Conservation (phyloP, 495 filamentous ascomycete genomes). For the Viridothelium virens region DNA sequence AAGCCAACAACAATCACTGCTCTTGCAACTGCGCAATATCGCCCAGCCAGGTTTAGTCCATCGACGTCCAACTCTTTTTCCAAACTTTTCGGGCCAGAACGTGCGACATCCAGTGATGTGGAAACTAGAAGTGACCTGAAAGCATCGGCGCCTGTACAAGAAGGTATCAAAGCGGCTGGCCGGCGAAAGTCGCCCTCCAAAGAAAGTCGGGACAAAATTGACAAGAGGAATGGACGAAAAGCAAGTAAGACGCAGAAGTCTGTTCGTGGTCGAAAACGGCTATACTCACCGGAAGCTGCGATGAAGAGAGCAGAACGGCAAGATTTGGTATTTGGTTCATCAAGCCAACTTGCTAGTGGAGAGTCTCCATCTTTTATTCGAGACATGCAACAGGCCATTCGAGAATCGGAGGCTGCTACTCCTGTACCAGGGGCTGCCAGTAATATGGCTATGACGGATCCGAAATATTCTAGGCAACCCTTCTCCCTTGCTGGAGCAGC, state of each 20-base stretch:
- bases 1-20: constrained; percentile 80
- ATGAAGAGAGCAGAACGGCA: constrained; percentile 60
- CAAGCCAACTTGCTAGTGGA: constrained; percentile 75
- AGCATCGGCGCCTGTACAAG: neutral
- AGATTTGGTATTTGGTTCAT: constrained; percentile 85
- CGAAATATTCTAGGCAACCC: constrained; percentile 8
- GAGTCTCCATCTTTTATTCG: constrained; percentile 61
- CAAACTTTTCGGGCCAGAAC: constrained; percentile 24
- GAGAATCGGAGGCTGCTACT: constrained; percentile 42
- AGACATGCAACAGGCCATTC: constrained; percentile 63
- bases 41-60: constrained; percentile 29
- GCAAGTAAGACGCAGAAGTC: constrained; percentile 30
- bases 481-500: constrained; percentile 19
- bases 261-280: constrained; percentile 39
- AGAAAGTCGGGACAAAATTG: constrained; percentile 17
- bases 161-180: constrained; percentile 16
- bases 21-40: constrained; percentile 71
- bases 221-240: constrained; percentile 31
- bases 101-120: neutral
- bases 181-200: constrained; percentile 23
- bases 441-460: neutral
- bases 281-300: constrained; percentile 60
- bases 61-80: constrained; percentile 15
- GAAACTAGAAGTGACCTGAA: neutral
- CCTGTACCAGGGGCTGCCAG: constrained; percentile 1